Evolutionary conservation across 257 asterid species (phyloP), one percentile per base, ranked within the genome.

Genomic region (Ajuga chamaepitys): DNA sequence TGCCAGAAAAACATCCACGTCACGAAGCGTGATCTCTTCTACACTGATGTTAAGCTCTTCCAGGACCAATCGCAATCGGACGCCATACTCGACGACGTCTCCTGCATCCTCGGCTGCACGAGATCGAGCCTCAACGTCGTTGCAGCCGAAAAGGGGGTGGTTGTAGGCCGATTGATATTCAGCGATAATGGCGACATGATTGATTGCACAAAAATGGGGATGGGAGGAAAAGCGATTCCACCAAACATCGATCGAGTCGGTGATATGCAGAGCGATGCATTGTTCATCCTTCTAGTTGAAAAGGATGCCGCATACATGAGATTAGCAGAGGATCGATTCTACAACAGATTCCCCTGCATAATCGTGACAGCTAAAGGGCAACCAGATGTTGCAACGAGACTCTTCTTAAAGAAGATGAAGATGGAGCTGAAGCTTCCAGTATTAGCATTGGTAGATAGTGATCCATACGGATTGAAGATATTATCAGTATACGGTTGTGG

Each of bases 161-260:
- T 91, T 2, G 98, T 91, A 0, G 98, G 98, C 4, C 76, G 95
- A 61, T 38, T 91, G n/a, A 79, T 80, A 0, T 91, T 91, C 46
- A 86, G 96, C 32, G 96, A 91, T 45, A 80, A 86, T 16, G 96
- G 96, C 0, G 96, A 91, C 70, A 78, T 88, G 88, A 88, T 91
- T 14, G 98, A 91, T 40, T 91, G 98, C 73, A 88, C 98, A 0
- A 86, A 84, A 22, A 91, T 88, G 98, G 96, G 98, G 68, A 86
- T 91, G 72, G 96, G 98, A 3, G 98, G 98, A 22, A 91, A 91
- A 70, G 95, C 98, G 0, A 88, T 91, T 3, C 98, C 98, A 4
- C 96, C 96, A 1, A 88, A 91, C 57, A 88, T 91, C 7, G 98
- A 91, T 52, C 62, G 98, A 16, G 98, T 88, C 13, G 98, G 96